These are phyloP conservation scores for Metschnikowia kofuensis DNA, from an alignment of 805 yeast genomes.

Conservation along the genomic window DNA sequence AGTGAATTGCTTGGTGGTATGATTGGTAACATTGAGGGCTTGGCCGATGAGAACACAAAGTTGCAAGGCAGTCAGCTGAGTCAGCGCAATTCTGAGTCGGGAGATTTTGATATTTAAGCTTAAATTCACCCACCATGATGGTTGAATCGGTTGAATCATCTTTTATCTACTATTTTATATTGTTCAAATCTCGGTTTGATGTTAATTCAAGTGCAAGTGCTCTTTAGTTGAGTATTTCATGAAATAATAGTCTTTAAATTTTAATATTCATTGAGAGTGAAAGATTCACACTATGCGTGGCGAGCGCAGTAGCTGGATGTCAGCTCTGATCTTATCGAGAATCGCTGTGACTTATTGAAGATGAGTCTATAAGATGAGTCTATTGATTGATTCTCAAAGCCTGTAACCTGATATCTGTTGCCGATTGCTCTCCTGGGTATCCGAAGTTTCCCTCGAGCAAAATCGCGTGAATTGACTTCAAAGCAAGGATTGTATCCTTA, in stretches of 20 bases:
- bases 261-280: too few relatives aligned
- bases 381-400: constrained; percentile 14
- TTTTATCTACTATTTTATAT: too few relatives aligned
- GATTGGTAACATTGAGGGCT: constrained; percentile 59
- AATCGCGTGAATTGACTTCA: constrained; percentile 78
- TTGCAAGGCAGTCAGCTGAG: constrained; percentile 15
- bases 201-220: too few relatives aligned
- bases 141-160: background rate
- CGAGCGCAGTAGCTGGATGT: too few relatives aligned
- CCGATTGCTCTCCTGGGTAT: constrained; percentile 15
- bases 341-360: too few relatives aligned
- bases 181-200: too few relatives aligned
- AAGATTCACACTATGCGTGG: too few relatives aligned
- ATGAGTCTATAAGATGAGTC: background rate
- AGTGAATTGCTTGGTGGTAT: constrained; percentile 61
- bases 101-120: constrained; percentile 26
- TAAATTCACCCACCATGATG: background rate
- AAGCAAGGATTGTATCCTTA: constrained; percentile 77
- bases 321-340: too few relatives aligned
- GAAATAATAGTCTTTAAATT: too few relatives aligned
- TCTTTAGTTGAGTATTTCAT: too few relatives aligned
- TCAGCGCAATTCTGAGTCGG: constrained; percentile 16
- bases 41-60: constrained; percentile 47
- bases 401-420: constrained; percentile 17
- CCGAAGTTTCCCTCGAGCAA: constrained; percentile 50